These are phyloP conservation scores for Holtermanniella nyarrowii DNA, from an alignment of 768 basidiomycete species.

Conservation along the genomic window DNA sequence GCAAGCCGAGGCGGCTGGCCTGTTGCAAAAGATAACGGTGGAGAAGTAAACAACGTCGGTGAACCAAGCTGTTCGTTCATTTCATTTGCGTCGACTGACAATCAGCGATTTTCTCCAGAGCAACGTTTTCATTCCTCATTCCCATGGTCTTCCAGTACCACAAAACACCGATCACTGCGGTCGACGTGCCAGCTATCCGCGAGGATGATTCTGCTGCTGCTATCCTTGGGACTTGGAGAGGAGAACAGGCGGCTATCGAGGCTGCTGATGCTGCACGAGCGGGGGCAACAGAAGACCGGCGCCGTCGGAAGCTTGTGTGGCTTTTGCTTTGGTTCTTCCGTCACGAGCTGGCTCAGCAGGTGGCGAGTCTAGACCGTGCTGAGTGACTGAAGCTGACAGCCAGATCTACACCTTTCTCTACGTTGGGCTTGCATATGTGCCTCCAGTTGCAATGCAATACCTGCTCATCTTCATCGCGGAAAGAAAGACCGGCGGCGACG, in stretches of 20 bases:
- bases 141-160: conserved; percentile 35
- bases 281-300: conserved; percentile 15
- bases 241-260: conserved; percentile 19
- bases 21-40: conserved; percentile 17
- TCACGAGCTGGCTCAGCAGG: conserved; percentile 17
- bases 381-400: background rate
- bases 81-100: background rate
- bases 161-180: conserved; percentile 18
- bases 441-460: conserved; percentile 41
- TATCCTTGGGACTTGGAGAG: conserved; percentile 24
- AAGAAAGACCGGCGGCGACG: conserved; percentile 22
- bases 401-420: conserved; percentile 31
- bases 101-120: conserved; percentile 29
- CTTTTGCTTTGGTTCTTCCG: conserved; percentile 30
- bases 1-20: conserved; percentile 28
- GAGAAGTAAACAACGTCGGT: conserved; percentile 20
- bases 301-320: conserved; percentile 21
- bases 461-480: conserved; percentile 40
- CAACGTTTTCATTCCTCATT: conserved; percentile 30
- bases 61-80: conserved; percentile 29
- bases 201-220: conserved; percentile 34
- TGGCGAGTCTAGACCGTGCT: conserved; percentile 13
- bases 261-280: conserved; percentile 9
- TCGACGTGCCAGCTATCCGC: conserved; percentile 33
- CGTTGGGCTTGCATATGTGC: conserved; percentile 39